A percentile compares a stretch with the other conserved stretches of the same genome.
Conservation (phyloP, 257 asterid genomes). For the Avicennia marina region DNA sequence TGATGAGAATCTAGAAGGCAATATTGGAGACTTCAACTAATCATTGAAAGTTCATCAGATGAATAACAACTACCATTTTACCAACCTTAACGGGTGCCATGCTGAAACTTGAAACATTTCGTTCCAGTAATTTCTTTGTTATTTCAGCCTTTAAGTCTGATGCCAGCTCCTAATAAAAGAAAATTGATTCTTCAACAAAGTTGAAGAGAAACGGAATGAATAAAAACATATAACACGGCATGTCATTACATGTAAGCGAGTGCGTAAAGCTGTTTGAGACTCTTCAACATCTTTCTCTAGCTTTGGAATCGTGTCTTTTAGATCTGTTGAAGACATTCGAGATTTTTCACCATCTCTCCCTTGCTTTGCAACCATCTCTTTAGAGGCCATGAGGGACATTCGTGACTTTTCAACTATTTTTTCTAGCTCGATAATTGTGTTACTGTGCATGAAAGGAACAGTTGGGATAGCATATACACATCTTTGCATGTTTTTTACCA, state of each 20-base stretch:
- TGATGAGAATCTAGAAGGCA: conserved; percentile 7
- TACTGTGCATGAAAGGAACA: conserved; percentile 44
- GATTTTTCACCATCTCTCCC: conserved; percentile 35
- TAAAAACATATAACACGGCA: conserved; percentile 6
- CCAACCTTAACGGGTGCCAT: conserved; percentile 91
- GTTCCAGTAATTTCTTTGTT: conserved; percentile 46
- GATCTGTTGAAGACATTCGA: conserved; percentile 19
- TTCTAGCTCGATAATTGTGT: conserved; percentile 47
- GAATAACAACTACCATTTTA: conserved; percentile 13
- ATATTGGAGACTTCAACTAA: neutral
- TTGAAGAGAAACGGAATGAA: conserved; percentile 14
- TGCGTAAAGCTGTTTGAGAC: conserved; percentile 53
- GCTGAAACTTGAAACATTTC: conserved; percentile 67
- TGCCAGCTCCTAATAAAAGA: conserved; percentile 64
- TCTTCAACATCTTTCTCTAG: conserved; percentile 59
- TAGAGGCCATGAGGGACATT: conserved; percentile 42
- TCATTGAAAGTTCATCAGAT: conserved; percentile 5
- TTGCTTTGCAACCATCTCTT: conserved; percentile 34
- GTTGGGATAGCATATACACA: conserved; percentile 84
- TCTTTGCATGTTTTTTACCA: conserved; percentile 80
- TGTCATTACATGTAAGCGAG: conserved; percentile 63
- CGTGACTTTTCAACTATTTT: conserved; percentile 54
- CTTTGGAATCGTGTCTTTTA: conserved; percentile 36
- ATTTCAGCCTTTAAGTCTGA: conserved; percentile 73
- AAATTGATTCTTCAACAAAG: conserved; percentile 18